phyloP scores from a whole-genome alignment of 306 rosid species.

The Cucumis melo region DNA sequence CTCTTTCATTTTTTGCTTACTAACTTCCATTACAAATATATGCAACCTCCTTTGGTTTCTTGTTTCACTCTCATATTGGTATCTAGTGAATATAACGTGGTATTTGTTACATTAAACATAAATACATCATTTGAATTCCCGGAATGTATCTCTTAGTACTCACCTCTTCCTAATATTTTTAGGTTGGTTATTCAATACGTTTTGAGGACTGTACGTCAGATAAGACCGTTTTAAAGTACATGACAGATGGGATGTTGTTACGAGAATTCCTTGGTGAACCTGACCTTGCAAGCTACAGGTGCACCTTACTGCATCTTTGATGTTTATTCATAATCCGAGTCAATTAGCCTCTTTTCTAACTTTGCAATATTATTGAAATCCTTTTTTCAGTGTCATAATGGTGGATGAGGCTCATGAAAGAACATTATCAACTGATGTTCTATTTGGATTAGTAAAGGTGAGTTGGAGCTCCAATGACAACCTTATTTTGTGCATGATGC shows the following conservation, averaged over 20 bases:
- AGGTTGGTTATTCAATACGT: constrained; percentile 98
- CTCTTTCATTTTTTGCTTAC: neutral
- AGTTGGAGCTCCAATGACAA: constrained; percentile 11
- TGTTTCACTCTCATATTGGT: neutral
- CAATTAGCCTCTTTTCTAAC: neutral
- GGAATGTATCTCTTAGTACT: neutral
- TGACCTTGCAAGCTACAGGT: constrained; percentile 88
- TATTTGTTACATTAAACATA: neutral
- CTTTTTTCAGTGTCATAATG: constrained; percentile 73
- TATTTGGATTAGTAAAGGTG: constrained; percentile 91
- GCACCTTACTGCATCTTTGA: neutral
- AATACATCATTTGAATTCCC: neutral
- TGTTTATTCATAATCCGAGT: neutral
- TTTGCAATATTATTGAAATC: constrained; percentile 14
- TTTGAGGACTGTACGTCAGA: constrained; percentile 97
- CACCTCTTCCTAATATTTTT: constrained; percentile 12
- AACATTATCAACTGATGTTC: constrained; percentile 90
- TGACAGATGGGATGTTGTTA: constrained; percentile 98
- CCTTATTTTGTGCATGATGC: constrained; percentile 2
- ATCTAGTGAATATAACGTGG: neutral
- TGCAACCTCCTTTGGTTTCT: neutral
- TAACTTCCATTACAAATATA: neutral
- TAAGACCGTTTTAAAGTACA: constrained; percentile 79
- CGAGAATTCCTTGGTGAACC: constrained; percentile 94
- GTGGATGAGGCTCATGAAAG: constrained; percentile 99